Conservation (phyloP, 129 eudicot genomes). For the Pseudognaphalium luteoalbum region DNA sequence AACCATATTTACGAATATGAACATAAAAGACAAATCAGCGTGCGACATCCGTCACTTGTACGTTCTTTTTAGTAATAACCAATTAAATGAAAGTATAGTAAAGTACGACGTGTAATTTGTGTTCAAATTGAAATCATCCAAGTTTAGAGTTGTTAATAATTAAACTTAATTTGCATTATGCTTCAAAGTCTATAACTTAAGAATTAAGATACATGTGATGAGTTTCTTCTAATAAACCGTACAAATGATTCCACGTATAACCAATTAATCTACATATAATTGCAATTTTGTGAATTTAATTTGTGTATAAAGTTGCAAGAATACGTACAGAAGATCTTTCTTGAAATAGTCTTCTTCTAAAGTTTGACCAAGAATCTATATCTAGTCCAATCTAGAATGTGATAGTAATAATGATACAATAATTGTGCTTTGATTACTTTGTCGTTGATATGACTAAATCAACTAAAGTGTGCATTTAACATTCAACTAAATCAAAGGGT, state of each 20-base stretch:
- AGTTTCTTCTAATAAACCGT: too few relatives aligned
- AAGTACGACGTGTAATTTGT: not conserved
- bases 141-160: not conserved
- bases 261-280: not conserved
- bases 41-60: not conserved
- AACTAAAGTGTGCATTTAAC: not conserved
- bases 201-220: too few relatives aligned
- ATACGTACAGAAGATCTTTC: constrained; percentile 16
- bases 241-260: not conserved
- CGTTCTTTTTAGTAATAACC: not conserved
- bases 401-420: not conserved
- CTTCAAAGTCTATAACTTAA: not conserved
- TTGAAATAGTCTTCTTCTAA: constrained; percentile 15
- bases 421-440: constrained; percentile 8
- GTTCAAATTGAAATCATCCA: not conserved
- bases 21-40: not conserved
- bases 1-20: not conserved
- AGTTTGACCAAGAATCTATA: constrained; percentile 14
- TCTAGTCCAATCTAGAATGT: constrained; percentile 9
- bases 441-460: constrained; percentile 22
- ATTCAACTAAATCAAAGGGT: constrained; percentile 24
- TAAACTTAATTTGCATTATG: too few relatives aligned
- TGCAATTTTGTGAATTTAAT: not conserved
- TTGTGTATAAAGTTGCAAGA: too few relatives aligned
- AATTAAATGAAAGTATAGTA: too few relatives aligned